Evolutionary conservation across 1,284 basidiomycete species (phyloP), one percentile per base, ranked within the genome.

Genomic region (Marasmius fiardii): DNA sequence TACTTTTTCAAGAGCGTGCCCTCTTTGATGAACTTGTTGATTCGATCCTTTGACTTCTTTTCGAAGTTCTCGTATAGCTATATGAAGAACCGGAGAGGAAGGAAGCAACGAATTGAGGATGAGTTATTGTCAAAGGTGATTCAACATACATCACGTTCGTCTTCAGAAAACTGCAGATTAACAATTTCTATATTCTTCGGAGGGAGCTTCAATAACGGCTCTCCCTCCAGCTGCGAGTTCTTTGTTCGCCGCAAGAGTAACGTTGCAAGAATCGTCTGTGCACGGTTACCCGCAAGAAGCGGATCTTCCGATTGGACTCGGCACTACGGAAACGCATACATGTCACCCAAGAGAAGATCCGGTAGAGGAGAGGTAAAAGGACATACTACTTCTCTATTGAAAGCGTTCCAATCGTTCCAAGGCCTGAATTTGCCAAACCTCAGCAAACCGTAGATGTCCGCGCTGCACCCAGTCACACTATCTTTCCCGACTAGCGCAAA

Each of bases 381-480:
- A 68, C 74, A 24, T 65, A 81, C 85, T 28, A 88, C 74, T 59
- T 81, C 72, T 1, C 67, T 67, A 54, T 86, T 80, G 67, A 88
- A 89, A 44, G 71, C 69, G 8, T 73, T 64, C 83, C 85, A 88
- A 60, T 87, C 84, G 62, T 88, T 86, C 76, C 79, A 89, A 0
- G 86, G 86, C 1, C 81, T 69, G 66, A 86, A 86, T 16, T 74
- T 76, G 1, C 85, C 83, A 62, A 87, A 88, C 3, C 86, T 79
- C 26, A 88, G 68, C 24, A 86, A 74, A 21, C 84, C 84, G 61
- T 88, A 89, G 28, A 88, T 76, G 65, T 89, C 86, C 8, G 82
- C 82, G 18, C 84, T 85, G 61, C 7, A 33, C 34, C 18, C 20
- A 41, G 20, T 16, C 14, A 20, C 11, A 41, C 12, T 49, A 6